Conservation (phyloP, 768 basidiomycete genomes). For the Naganishia vaughanmartiniae region DNA sequence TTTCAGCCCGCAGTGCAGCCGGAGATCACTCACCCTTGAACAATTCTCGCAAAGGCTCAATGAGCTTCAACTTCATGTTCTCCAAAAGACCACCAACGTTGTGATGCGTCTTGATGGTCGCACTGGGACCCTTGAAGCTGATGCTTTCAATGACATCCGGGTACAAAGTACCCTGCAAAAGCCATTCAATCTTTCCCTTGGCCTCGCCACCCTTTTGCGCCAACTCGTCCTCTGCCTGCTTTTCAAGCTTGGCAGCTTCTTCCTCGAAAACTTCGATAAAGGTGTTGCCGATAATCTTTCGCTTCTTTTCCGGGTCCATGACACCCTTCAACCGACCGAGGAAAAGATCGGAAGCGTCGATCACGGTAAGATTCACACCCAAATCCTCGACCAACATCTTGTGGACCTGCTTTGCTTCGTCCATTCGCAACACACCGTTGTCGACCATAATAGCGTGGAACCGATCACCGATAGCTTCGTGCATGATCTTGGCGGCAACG, state of each 20-base stretch:
- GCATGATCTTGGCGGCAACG: constrained; percentile 98
- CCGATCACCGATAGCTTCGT: constrained; percentile 97
- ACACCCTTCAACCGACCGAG: constrained; percentile 80
- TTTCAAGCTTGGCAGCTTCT: constrained; percentile 87
- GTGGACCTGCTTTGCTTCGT: constrained; percentile 86
- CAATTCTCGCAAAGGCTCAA: constrained; percentile 92
- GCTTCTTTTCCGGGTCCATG: constrained; percentile 93
- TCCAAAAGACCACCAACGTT: constrained; percentile 94
- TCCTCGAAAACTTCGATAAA: constrained; percentile 96
- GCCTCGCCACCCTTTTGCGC: constrained; percentile 63
- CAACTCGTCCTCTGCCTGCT: constrained; percentile 68
- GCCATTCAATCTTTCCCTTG: constrained; percentile 93
- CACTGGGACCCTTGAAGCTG: constrained; percentile 97
- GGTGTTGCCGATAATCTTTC: constrained; percentile 97
- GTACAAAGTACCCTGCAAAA: constrained; percentile 95
- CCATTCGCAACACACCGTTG: constrained; percentile 89
- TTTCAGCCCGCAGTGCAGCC: not conserved
- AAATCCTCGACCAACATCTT: constrained; percentile 89
- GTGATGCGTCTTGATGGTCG: constrained; percentile 99
- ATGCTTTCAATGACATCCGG: constrained; percentile 99
- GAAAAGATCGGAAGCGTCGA: constrained; percentile 93
- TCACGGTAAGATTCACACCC: constrained; percentile 91
- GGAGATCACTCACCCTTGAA: constrained; percentile 76
- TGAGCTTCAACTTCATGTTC: constrained; percentile 98
- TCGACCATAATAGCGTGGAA: constrained; percentile 99